These are phyloP conservation scores for Physcia stellaris DNA, from an alignment of 495 filamentous ascomycete species.

Conservation along the genomic window DNA sequence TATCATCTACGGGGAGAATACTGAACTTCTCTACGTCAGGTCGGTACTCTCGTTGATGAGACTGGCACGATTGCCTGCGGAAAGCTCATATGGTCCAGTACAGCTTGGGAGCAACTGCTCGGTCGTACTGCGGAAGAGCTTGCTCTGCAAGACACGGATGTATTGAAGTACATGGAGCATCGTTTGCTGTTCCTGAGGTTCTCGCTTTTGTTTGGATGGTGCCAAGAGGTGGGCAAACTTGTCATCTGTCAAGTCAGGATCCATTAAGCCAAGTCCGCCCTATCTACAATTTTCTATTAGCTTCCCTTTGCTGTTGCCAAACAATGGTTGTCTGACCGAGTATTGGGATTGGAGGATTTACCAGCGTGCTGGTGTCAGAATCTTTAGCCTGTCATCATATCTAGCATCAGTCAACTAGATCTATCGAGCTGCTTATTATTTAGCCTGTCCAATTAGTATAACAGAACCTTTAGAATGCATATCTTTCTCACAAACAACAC, in stretches of 20 bases:
- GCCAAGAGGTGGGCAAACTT: slow-evolving; percentile 13
- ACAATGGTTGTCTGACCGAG: too few species aligned
- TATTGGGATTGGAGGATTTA: too few species aligned
- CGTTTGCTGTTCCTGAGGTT: slow-evolving; percentile 16
- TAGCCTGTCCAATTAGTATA: too few species aligned
- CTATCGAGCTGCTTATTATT: too few species aligned
- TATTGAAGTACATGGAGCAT: slow-evolving; percentile 16
- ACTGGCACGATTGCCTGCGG: slow-evolving; percentile 13
- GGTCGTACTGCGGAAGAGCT: slow-evolving; percentile 15
- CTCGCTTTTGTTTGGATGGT: slow-evolving; percentile 16
- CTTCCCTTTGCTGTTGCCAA: too few species aligned
- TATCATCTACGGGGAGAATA: not conserved
- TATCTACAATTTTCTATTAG: too few species aligned
- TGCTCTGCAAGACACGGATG: slow-evolving; percentile 2
- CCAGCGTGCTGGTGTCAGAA: too few species aligned
- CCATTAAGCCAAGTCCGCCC: not conserved
- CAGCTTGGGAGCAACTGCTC: slow-evolving; percentile 19
- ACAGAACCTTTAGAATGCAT: too few species aligned
- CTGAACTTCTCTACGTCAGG: slow-evolving; percentile 1
- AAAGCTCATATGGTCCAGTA: slow-evolving; percentile 15
- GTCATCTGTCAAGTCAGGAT: not conserved
- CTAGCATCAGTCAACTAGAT: too few species aligned
- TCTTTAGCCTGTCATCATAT: too few species aligned
- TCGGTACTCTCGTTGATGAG: slow-evolving; percentile 16
- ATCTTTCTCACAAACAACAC: too few species aligned